Evolutionary conservation across 2,329 filamentous ascomycete species (phyloP), one percentile per base, ranked within the genome.

Genomic region (Aureobasidium subglaciale): DNA sequence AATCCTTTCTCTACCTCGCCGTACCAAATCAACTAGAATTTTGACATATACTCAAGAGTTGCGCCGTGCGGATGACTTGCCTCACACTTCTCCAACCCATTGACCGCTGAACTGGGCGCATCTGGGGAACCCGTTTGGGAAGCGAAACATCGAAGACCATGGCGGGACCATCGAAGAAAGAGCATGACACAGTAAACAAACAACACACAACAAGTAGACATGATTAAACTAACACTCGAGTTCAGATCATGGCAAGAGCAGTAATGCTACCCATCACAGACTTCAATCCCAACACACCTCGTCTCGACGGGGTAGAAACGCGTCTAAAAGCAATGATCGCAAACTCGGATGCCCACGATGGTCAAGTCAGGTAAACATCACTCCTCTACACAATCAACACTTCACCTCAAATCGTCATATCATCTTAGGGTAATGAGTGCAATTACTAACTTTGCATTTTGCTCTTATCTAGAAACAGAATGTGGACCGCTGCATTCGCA

Each of bases 241-340:
- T n/a, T 4, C 27, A 54, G 41, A 18, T 57, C 11, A 49, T 58
- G 43, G 59, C 59, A 22, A 53, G 46, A 49, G 59, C 59, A 16
- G 54, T 59, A 4, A 48, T 61, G 45, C 42, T 59, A n/a, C 58
- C 59, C 4, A 49, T 61, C 20, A 49, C 18, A 6, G 29, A 57
- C n/a, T 57, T 60, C 27, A 52, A 60, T 9, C 56, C 56, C 1
- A 24, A 9, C 18, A 49, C 35, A 4, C 56, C 56, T 2, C 56
- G 52, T 24, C 41, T 38, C n/a, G 45, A 52, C 35, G 50, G 41
- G 11, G 11, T 13, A 4, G 45, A 42, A 40, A 29, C 37, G 16
- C 59, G 35, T 42, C 30, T 40, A 2, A 53, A 43, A 37, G 32
- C 20, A 27, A 55, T 46, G 46, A 55, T 42, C 16, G 43, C 27